Base-by-base conservation (phyloP, 345 rosid genomes). In the Zanthoxylum bungeanum region DNA sequence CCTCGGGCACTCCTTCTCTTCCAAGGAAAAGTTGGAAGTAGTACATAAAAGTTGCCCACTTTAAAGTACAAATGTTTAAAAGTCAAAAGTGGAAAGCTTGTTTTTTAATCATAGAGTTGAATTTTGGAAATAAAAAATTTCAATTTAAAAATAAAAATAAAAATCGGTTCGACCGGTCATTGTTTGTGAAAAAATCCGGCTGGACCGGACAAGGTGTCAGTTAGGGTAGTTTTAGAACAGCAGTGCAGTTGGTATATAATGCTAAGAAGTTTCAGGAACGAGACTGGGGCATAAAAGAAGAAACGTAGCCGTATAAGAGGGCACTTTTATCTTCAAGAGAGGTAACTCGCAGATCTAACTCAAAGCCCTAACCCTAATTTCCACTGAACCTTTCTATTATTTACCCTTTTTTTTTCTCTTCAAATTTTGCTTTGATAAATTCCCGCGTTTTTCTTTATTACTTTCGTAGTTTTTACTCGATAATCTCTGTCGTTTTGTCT, bases 221-320 rank as follows among this genome's bases (percentile, higher is more conserved):
- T 84, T 82, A 83, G 87, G 88, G 85, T 78, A 85, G 86, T 85
- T 78, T 78, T 51, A 59, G 66, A 50, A 40, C 58, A 58, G 49
- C 49, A 3, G 49, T 14, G 49, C 17, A 17, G 72, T 73, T 66
- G 28, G 39, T 82, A 86, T 86, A 83, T 81, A 83, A 73, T 3
- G 47, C 31, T 59, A 50, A 69, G 85, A 53, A 72, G 73, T 79
- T 67, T 46, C 65, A 57, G 31, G 57, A 56, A 56, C 58, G 14
- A 33, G 56, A 71, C 72, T 79, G 51, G 82, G 85, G 87, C 82
- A 76, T 78, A 62, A 81, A 78, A 85, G 84, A 78, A 86, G 81
- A 85, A 86, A 86, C 87, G 77, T 83, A 77, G 87, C 92, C 87
- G 88, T 85, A 78, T 77, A 81, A 81, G 82, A 87, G 84, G 88